Evolutionary conservation across 495 filamentous ascomycete genomes (phyloP).

Genomic region (Podospora fimiseda): DNA sequence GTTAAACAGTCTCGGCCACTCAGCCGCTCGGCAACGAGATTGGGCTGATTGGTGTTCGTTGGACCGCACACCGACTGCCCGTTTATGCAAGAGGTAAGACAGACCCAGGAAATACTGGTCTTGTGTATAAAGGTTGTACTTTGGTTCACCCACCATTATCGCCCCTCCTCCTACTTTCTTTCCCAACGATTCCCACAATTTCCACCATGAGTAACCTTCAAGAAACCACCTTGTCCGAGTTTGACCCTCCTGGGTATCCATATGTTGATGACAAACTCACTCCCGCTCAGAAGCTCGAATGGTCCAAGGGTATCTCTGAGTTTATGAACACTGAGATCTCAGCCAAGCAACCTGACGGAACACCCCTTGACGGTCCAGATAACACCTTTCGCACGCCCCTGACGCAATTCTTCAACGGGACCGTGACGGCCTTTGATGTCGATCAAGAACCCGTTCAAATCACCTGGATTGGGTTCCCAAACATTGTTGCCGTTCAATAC

Average conservation of each 20-base stretch:
- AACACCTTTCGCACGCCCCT: background rate
- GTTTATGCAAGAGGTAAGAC: no score
- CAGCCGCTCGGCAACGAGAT: no score
- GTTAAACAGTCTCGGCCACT: no score
- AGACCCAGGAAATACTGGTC: no score
- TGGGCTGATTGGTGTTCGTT: no score
- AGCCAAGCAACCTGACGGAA: background rate
- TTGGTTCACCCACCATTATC: background rate
- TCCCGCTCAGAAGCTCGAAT: background rate
- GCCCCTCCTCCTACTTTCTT: background rate
- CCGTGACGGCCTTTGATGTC: slow-evolving; percentile 1
- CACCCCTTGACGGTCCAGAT: background rate
- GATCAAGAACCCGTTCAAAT: slow-evolving; percentile 1
- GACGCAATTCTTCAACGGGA: slow-evolving; percentile 7
- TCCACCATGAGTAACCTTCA: background rate
- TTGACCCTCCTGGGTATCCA: background rate
- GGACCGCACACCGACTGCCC: no score
- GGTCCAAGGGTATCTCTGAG: background rate
- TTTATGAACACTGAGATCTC: background rate
- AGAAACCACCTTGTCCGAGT: background rate
- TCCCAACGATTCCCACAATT: background rate
- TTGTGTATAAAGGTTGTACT: no score
- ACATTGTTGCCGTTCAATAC: background rate
- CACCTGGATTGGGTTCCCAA: slow-evolving; percentile 7
- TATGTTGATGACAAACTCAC: slow-evolving; percentile 5